Conservation (phyloP, 163 green algal species). For the Coccomyxa subellipsoidea region DNA sequence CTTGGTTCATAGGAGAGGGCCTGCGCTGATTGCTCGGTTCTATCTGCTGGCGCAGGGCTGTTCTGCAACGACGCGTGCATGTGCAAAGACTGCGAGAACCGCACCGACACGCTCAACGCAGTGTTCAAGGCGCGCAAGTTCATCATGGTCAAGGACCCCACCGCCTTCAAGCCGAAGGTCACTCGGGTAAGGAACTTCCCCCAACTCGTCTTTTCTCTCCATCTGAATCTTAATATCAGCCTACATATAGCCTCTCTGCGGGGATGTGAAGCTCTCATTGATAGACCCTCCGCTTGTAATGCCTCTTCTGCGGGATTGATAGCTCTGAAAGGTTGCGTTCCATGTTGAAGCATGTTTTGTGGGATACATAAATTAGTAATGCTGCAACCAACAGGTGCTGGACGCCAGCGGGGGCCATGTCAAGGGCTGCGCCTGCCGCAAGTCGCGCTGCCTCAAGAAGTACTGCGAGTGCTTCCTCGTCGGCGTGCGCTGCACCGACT, state of each 20-base stretch:
- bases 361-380: background rate
- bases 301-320: too few relatives aligned
- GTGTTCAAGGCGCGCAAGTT: slow-evolving; percentile 8
- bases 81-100: slow-evolving; percentile 35
- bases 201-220: too few relatives aligned
- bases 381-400: background rate
- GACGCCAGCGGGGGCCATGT: background rate
- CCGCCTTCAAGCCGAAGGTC: slow-evolving; percentile 38
- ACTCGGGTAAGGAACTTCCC: too few relatives aligned
- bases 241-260: too few relatives aligned
- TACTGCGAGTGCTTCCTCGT: slow-evolving; percentile 87
- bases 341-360: too few relatives aligned
- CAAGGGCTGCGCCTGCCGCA: slow-evolving; percentile 67
- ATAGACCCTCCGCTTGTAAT: too few relatives aligned
- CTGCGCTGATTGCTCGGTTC: too few relatives aligned
- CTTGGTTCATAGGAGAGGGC: too few relatives aligned
- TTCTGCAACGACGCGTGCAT: slow-evolving; percentile 30
- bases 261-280: too few relatives aligned
- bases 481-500: slow-evolving; percentile 52
- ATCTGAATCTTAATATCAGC: too few relatives aligned
- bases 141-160: slow-evolving; percentile 34
- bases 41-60: slow-evolving; percentile 28
- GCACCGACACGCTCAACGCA: background rate
- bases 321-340: too few relatives aligned
- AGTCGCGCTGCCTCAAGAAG: slow-evolving; percentile 72